These are phyloP conservation scores for Pholiota microspora DNA, from an alignment of 768 basidiomycete species.

Conservation along the genomic window DNA sequence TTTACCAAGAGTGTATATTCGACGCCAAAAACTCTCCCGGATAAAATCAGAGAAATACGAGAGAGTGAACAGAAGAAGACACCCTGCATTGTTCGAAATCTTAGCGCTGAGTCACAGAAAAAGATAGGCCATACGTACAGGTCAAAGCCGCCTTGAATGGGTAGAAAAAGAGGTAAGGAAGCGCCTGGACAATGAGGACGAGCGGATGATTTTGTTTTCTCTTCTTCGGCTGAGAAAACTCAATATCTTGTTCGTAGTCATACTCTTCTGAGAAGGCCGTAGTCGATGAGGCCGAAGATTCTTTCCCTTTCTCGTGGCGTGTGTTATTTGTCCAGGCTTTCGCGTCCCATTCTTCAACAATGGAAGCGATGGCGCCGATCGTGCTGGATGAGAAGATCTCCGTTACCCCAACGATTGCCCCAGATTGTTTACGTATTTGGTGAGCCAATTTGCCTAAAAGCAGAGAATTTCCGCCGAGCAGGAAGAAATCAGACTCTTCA, in stretches of 20 bases:
- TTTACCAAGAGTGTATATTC: constrained; percentile 30
- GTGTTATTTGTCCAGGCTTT: neutral
- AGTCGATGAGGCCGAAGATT: constrained; percentile 15
- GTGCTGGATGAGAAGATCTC: constrained; percentile 41
- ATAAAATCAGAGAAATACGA: constrained; percentile 30
- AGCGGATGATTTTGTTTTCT: constrained; percentile 36
- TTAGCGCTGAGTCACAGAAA: neutral
- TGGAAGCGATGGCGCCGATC: constrained; percentile 36
- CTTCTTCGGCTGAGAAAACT: constrained; percentile 17
- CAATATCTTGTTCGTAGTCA: constrained; percentile 26
- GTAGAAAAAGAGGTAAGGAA: constrained; percentile 43
- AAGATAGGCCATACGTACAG: constrained; percentile 24
- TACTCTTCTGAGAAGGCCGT: constrained; percentile 26
- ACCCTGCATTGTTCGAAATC: constrained; percentile 27
- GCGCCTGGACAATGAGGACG: constrained; percentile 36
- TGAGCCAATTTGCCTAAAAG: constrained; percentile 46
- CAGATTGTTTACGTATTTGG: constrained; percentile 36
- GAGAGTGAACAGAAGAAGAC: constrained; percentile 36
- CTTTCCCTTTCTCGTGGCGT: neutral
- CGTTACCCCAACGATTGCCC: constrained; percentile 34
- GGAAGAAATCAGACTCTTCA: constrained; percentile 39
- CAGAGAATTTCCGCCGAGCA: constrained; percentile 43
- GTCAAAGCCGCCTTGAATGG: constrained; percentile 42
- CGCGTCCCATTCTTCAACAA: constrained; percentile 29
- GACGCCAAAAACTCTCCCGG: constrained; percentile 30